Evolutionary conservation across 139 green algal species (phyloP).

Genomic region (Nannochloris sp.): DNA sequence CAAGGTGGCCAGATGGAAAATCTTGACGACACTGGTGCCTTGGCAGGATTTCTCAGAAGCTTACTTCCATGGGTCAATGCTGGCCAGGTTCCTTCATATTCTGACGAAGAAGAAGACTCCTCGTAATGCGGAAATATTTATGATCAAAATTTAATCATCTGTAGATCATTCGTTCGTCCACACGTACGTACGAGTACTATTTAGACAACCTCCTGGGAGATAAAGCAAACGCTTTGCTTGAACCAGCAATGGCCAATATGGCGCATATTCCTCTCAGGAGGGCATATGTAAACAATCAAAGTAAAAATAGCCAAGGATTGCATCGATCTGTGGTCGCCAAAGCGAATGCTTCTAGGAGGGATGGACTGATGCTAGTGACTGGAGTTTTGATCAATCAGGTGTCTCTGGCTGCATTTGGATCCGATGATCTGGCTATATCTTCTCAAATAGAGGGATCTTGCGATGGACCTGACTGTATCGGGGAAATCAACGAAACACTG

Average conservation of each 20-base stretch:
- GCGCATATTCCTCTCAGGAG: background rate
- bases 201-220: too few relatives aligned
- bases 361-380: too few relatives aligned
- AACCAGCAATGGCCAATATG: background rate
- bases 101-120: slow-evolving; percentile 7
- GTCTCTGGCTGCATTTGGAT: too few relatives aligned
- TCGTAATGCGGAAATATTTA: too few relatives aligned
- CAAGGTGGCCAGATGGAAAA: slow-evolving; percentile 5
- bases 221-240: too few relatives aligned
- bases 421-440: too few relatives aligned
- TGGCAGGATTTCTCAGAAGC: slow-evolving; percentile 60
- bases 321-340: too few relatives aligned
- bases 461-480: slow-evolving; percentile 45
- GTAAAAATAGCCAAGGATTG: background rate
- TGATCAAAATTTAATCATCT: too few relatives aligned
- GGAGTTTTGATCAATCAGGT: too few relatives aligned
- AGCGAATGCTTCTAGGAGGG: too few relatives aligned
- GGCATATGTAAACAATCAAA: background rate
- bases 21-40: slow-evolving; percentile 42
- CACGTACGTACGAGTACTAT: too few relatives aligned
- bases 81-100: slow-evolving; percentile 52
- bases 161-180: too few relatives aligned
- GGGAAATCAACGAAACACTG: slow-evolving; percentile 43
- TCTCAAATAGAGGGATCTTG: slow-evolving; percentile 7
- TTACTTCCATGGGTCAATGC: slow-evolving; percentile 72